Conservation (phyloP, 2,329 filamentous ascomycete genomes). For the Thelonectria discophora region DNA sequence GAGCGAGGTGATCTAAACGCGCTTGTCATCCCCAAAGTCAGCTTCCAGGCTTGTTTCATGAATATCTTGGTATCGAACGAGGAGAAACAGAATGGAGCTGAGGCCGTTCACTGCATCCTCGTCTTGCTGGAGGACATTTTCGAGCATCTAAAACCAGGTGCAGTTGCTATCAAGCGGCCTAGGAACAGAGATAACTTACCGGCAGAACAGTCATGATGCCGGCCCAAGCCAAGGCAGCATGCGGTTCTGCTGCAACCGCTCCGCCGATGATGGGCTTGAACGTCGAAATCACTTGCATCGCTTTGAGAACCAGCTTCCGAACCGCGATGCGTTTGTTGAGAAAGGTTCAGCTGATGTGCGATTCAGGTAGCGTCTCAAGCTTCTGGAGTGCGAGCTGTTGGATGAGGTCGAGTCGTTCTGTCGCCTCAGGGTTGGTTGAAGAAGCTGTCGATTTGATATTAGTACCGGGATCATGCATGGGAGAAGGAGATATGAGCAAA, state of each 20-base stretch:
- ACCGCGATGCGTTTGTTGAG: constrained; percentile 1
- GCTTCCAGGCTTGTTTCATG: neutral
- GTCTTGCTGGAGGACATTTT: constrained; percentile 4
- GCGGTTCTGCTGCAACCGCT: constrained; percentile 14
- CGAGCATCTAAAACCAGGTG: neutral
- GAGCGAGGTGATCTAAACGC: neutral
- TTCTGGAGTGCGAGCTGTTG: neutral
- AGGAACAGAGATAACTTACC: neutral
- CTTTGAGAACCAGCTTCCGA: constrained; percentile 9
- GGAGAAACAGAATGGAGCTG: constrained; percentile 6
- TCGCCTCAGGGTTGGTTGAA: neutral
- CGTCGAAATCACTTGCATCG: neutral
- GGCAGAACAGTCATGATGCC: constrained; percentile 13
- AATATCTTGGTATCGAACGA: constrained; percentile 14
- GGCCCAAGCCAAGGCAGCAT: constrained; percentile 21
- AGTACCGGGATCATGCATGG: too few species aligned
- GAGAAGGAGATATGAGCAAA: neutral
- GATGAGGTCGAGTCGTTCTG: neutral
- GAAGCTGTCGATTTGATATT: neutral
- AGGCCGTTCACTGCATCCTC: constrained; percentile 17
- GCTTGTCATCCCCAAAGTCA: neutral
- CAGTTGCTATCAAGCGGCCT: neutral
- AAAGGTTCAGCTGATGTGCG: neutral
- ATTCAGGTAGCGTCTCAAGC: neutral
- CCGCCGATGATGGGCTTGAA: constrained; percentile 17